Evolutionary conservation across 257 asterid genomes (phyloP), one percentile per base, ranked within the genome.

Genomic region (Solanum chmielewskii): DNA sequence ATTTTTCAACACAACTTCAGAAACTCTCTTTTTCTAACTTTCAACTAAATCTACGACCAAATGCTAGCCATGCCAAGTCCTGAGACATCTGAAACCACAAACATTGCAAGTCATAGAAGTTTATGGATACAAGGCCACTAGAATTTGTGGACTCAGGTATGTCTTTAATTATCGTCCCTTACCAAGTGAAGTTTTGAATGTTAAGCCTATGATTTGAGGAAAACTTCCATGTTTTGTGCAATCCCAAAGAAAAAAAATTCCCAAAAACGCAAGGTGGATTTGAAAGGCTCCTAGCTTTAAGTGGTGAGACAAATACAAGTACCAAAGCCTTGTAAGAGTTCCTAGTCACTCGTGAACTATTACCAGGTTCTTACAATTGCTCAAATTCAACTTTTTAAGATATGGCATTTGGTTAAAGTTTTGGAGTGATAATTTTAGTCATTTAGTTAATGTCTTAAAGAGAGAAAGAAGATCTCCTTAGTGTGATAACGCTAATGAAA

Each of bases 141-240:
- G 75, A n/a, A 25, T 74, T 75, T 56, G 31, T 75, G 31, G 88
- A 86, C 27, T 37, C 27, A 6, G 62, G 45, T 52, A 86, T 42
- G 60, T 52, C 88, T 49, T 56, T 37, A 33, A 86, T 86, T 31
- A 84, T 45, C 16, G 85, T 86, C 74, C 88, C 84, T 60, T 73
- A 7, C 88, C 64, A 86, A 37, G 27, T 74, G 85, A 52, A 86
- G 88, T 64, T 74, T 84, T 13, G 88, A 75, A 62, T 74, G 81
- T 86, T 74, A 39, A 75, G 21, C 85, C 76, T 21, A 76, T 75
- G 11, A 86, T 29, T 86, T 86, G 74, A 21, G 85, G 85, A 16
- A 74, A 86, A 49, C 39, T 86, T 75, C 27, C 84, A 71, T 52
- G 84, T 25, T 52, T 86, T 6, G 83, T 59, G 83, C 76, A 86